Percentiles rank a stretch among this genome's conserved stretches.
phyloP scores from a whole-genome alignment of 2,329 filamentous ascomycete species.

The Hypoxylon sp. region DNA sequence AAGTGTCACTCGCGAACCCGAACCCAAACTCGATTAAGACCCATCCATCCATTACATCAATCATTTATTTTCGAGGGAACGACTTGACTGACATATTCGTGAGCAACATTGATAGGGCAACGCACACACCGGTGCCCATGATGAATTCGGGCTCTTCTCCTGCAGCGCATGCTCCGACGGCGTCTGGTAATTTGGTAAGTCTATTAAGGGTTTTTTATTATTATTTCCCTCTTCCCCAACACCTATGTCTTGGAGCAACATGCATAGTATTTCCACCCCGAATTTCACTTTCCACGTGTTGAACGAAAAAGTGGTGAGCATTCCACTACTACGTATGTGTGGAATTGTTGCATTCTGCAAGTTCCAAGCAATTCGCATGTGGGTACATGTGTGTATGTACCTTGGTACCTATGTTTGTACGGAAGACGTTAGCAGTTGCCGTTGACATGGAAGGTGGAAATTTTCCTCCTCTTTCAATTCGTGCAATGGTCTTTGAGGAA shows the following conservation, averaged over 20 bases:
- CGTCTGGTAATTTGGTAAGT: constrained; percentile 51
- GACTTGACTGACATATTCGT: constrained; percentile 27
- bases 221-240: not conserved
- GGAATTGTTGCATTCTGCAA: constrained; percentile 13
- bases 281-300: not conserved
- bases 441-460: constrained; percentile 28
- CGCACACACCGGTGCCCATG: constrained; percentile 34
- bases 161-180: constrained; percentile 49
- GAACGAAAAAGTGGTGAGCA: constrained; percentile 3
- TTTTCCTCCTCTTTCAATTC: constrained; percentile 37
- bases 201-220: constrained; percentile 1
- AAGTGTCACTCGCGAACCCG: constrained; percentile 5
- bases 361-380: not conserved
- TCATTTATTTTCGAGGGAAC: not conserved
- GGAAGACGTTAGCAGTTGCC: constrained; percentile 16
- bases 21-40: constrained; percentile 10
- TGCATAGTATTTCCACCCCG: not conserved
- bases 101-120: constrained; percentile 34
- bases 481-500: constrained; percentile 24
- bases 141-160: constrained; percentile 48
- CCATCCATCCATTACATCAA: constrained; percentile 2
- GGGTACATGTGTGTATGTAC: not conserved
- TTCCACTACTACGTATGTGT: constrained; percentile 6
- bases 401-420: too few relatives aligned
- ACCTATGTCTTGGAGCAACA: not conserved